These are phyloP conservation scores for Venustampulla echinocandica DNA, from an alignment of 495 filamentous ascomycete species.

Conservation along the genomic window DNA sequence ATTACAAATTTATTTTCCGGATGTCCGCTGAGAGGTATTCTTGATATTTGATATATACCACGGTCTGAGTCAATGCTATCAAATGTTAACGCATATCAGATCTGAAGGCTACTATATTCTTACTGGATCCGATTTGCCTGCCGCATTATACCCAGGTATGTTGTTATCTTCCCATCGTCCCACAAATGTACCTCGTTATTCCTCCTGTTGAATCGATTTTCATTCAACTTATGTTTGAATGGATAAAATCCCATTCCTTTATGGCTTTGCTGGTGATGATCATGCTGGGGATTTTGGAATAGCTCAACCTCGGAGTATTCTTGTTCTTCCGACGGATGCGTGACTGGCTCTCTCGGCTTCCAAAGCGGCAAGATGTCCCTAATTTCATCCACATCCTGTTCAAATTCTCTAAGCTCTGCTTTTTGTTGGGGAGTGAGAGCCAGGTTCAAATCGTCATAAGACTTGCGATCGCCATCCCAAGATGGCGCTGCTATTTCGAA, in stretches of 20 bases:
- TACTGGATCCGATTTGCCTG: not conserved
- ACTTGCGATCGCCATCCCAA: not conserved
- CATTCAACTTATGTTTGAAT: not conserved
- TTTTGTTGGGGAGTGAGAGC: not conserved
- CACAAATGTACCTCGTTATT: not conserved
- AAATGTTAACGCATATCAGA: not conserved
- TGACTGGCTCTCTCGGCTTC: not conserved
- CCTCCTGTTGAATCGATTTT: not conserved
- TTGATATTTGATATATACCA: not conserved
- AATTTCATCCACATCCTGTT: not conserved
- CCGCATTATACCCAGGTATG: not conserved
- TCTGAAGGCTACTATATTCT: not conserved
- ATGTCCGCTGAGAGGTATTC: conserved; percentile 18
- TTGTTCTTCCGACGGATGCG: not conserved
- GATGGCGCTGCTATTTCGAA: not conserved
- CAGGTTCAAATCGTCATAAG: not conserved
- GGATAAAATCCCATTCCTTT: not conserved
- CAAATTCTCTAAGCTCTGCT: not conserved
- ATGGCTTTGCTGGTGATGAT: not conserved
- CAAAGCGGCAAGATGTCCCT: not conserved
- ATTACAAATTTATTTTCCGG: conserved; percentile 20
- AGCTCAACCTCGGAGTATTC: too few relatives aligned
- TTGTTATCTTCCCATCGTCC: not conserved
- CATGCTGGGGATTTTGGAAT: not conserved
- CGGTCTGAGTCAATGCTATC: not conserved